Evolutionary conservation across 495 filamentous ascomycete species (phyloP), one percentile per base, ranked within the genome.

Genomic region (Talaromyces proteolyticus): DNA sequence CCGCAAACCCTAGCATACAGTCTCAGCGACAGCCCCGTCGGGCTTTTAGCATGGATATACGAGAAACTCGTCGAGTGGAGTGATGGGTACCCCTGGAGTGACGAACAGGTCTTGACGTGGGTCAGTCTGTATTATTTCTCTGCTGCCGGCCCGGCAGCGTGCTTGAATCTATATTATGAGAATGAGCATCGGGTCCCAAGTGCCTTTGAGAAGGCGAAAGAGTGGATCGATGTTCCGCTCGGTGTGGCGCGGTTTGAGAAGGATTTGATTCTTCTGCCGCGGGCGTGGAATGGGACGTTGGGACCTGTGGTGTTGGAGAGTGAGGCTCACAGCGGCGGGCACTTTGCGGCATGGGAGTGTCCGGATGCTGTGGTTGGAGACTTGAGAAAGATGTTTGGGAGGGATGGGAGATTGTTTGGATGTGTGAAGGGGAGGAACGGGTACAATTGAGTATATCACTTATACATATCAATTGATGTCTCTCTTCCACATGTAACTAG

Each of bases 31-130:
- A 80, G 74, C 17, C 85, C 85, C 1, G 71, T 85, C 10, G 82
- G 70, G 7, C 63, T 81, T 37, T 61, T 87, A 16, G 73, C 82
- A 0, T 87, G 83, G 83, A 79, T 88, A 39, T 77, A 80, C 44
- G 85, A 87, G 59, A 89, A 87, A 54, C 70, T 87, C 22, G 77
- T 83, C 57, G 76, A 81, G 50, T 85, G 85, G 82, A 79, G 78
- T 1, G 84, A 88, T 54, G 59, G 52, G 1, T 86, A 86, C 54
- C 72, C 77, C 6, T 87, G 85, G 85, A 82, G 74, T 1, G 79
- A 85, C 36, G 82, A 87, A 39, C 78, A 87, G 58, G 68, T 85
- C 20, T 64, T 85, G 22, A 85, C 81, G 0, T 86, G 84, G 82
- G 66, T 82, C 0, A 77, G 68, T 18, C 78, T 87, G 44, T 85